A percentile compares a stretch with the other conserved stretches of the same genome.
phyloP scores from a whole-genome alignment of 495 filamentous ascomycete species.

The Penicillium longicatenatum region DNA sequence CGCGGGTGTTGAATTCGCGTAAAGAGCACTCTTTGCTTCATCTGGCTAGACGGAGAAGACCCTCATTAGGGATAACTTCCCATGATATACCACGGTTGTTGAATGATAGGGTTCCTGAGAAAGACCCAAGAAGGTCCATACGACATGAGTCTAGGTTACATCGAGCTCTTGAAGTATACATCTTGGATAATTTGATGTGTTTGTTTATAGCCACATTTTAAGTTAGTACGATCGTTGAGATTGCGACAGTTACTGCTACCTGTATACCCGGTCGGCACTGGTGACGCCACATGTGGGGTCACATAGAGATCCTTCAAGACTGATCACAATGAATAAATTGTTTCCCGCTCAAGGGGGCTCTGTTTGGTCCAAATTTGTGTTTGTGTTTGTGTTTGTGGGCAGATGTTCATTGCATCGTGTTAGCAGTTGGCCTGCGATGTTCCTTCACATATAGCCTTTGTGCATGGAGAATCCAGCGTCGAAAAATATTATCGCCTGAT shows the following conservation, averaged over 20 bases:
- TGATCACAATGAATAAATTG: neutral
- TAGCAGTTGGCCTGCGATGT: neutral
- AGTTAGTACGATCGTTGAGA: neutral
- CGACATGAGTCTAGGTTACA: too few relatives aligned
- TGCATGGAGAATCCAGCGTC: neutral
- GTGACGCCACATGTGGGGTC: neutral
- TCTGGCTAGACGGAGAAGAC: too few relatives aligned
- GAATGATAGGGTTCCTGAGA: too few relatives aligned
- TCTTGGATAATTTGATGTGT: too few relatives aligned
- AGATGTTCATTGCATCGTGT: neutral
- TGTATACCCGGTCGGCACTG: neutral
- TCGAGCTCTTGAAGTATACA: too few relatives aligned
- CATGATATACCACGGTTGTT: too few relatives aligned
- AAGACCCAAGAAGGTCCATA: too few relatives aligned
- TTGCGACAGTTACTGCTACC: neutral
- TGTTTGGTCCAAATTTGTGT: neutral
- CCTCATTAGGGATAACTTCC: too few relatives aligned
- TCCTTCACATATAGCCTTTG: too few relatives aligned
- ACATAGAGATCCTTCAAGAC: neutral
- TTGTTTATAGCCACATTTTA: neutral
- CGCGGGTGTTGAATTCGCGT: too few relatives aligned
- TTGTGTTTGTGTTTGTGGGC: neutral
- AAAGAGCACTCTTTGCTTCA: too few relatives aligned
- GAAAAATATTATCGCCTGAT: too few relatives aligned
- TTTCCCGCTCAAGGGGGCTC: neutral